Evolutionary conservation across 225 moss, liverwort and hornwort genomes (phyloP).

Genomic region (Polytrichum formosum): DNA sequence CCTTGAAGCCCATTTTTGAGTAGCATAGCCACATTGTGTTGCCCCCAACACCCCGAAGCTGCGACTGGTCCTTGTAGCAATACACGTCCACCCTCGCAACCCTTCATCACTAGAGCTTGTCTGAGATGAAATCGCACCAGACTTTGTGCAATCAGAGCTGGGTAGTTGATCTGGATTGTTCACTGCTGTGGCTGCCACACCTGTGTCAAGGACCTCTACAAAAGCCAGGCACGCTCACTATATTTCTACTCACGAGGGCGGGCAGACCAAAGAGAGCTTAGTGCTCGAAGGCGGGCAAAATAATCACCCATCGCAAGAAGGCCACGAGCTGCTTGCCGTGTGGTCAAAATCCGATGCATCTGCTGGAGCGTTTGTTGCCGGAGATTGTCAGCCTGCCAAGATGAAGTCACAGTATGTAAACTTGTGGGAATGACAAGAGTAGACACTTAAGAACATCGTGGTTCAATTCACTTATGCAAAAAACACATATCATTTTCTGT

Average conservation of each 20-base stretch:
- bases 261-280: constrained; percentile 98
- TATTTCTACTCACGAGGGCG: constrained; percentile 79
- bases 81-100: constrained; percentile 92
- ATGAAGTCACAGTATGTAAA: constrained; percentile 1
- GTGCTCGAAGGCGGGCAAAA: constrained; percentile 92
- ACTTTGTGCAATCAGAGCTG: constrained; percentile 57
- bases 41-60: constrained; percentile 15
- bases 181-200: constrained; percentile 92
- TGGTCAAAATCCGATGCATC: constrained; percentile 95
- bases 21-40: no score
- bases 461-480: background rate
- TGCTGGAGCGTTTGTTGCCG: constrained; percentile 97
- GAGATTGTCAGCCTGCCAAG: constrained; percentile 83
- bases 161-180: constrained; percentile 82
- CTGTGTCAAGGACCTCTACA: constrained; percentile 61
- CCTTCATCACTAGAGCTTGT: constrained; percentile 82
- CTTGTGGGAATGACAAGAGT: background rate
- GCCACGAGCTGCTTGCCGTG: constrained; percentile 95
- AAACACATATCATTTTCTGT: background rate
- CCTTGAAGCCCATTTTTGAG: no score
- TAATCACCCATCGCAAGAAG: constrained; percentile 99
- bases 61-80: constrained; percentile 51
- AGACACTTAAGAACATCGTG: background rate
- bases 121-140: constrained; percentile 45
- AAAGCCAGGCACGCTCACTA: constrained; percentile 22